Evolutionary conservation across 495 filamentous ascomycete genomes (phyloP).

Genomic region (Chaetomium fimeti): DNA sequence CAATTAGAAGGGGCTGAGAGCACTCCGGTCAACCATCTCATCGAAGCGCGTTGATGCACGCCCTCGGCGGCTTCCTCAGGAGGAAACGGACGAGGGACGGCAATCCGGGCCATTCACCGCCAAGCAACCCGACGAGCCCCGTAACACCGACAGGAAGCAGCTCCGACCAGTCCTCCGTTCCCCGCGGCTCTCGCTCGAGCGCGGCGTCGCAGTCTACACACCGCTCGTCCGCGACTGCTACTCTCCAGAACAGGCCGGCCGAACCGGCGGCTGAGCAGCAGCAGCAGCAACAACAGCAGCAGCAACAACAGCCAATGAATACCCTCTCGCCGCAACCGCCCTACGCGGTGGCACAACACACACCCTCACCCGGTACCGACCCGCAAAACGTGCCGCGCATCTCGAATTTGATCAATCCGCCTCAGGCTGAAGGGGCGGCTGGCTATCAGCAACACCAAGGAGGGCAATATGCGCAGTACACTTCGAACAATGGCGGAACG

Average conservation of each 20-base stretch:
- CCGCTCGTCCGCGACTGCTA: slow-evolving; percentile 5
- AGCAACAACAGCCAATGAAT: slow-evolving; percentile 40
- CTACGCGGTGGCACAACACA: slow-evolving; percentile 26
- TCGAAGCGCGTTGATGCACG: slow-evolving; percentile 58
- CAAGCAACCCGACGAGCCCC: slow-evolving; percentile 62
- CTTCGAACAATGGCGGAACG: slow-evolving; percentile 30
- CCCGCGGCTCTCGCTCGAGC: slow-evolving; percentile 30
- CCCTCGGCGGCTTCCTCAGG: slow-evolving; percentile 85
- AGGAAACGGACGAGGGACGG: slow-evolving; percentile 92
- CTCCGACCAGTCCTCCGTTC: slow-evolving; percentile 41
- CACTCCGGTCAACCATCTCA: slow-evolving; percentile 25
- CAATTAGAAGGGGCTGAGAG: slow-evolving; percentile 27
- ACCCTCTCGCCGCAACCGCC: slow-evolving; percentile 38
- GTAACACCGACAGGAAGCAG: slow-evolving; percentile 49
- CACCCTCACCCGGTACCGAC: slow-evolving; percentile 41
- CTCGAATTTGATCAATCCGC: slow-evolving; percentile 67
- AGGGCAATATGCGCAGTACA: slow-evolving; percentile 12
- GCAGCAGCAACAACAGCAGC: slow-evolving; percentile 26
- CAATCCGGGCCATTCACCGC: slow-evolving; percentile 55
- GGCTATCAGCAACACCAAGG: slow-evolving; percentile 31
- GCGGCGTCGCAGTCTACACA: slow-evolving; percentile 22
- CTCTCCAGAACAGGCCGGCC: slow-evolving; percentile 30
- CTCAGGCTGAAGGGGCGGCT: slow-evolving; percentile 52
- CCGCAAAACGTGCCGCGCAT: slow-evolving; percentile 64
- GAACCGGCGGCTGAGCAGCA: slow-evolving; percentile 39